Percentiles rank a stretch among this genome's conserved stretches.
These are phyloP conservation scores for Rhypophila decipiens DNA, from an alignment of 495 filamentous ascomycete genomes.

Conservation along the genomic window DNA sequence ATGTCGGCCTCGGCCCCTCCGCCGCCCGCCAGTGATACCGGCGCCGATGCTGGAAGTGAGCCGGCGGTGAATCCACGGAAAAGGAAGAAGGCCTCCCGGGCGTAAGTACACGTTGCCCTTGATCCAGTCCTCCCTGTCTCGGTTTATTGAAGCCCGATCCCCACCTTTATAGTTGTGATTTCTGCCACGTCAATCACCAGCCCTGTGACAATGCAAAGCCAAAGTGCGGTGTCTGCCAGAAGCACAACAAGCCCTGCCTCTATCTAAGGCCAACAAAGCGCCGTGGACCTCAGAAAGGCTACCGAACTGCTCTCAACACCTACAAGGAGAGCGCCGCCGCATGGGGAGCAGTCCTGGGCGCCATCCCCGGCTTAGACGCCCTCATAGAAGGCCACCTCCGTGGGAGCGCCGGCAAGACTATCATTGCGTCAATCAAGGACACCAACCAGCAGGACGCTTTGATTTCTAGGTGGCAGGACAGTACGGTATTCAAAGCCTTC, in stretches of 20 bases:
- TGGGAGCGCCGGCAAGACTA: conserved; percentile 15
- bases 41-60: conserved; percentile 23
- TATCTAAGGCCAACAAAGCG: conserved; percentile 32
- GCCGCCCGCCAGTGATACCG: conserved; percentile 17
- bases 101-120: too few species aligned
- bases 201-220: conserved; percentile 34
- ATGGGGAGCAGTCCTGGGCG: conserved; percentile 29
- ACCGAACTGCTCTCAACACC: conserved; percentile 32
- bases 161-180: conserved; percentile 23
- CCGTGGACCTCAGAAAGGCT: conserved; percentile 32
- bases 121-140: too few species aligned
- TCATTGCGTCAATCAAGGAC: conserved; percentile 27
- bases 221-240: conserved; percentile 28
- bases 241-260: conserved; percentile 31
- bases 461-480: conserved; percentile 27
- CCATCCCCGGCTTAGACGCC: conserved; percentile 31
- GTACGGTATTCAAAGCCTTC: conserved; percentile 28
- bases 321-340: conserved; percentile 34
- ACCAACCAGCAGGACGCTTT: conserved; percentile 26
- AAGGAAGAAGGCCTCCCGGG: conserved; percentile 32
- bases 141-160: conserved; percentile 2
- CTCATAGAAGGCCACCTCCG: conserved; percentile 29
- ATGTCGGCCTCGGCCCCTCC: conserved; percentile 1
- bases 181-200: conserved; percentile 34
- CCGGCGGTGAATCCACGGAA: conserved; percentile 28